phyloP scores from a whole-genome alignment of 768 basidiomycete species.

The Suillus spraguei region DNA sequence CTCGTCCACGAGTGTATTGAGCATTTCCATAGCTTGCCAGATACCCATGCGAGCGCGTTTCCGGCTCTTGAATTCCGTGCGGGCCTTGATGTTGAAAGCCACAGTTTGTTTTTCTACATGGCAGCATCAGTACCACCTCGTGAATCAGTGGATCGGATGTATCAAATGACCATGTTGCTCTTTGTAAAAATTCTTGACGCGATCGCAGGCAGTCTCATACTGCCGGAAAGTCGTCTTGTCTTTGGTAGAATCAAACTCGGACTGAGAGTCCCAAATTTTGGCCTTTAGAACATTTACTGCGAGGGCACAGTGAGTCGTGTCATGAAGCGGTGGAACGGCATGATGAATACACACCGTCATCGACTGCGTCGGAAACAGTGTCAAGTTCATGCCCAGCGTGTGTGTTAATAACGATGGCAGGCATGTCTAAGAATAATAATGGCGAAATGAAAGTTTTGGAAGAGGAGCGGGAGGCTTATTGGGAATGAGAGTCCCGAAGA shows the following conservation, averaged over 20 bases:
- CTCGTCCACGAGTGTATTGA: slow-evolving; percentile 87
- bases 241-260: slow-evolving; percentile 53
- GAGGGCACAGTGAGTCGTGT: neutral
- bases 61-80: slow-evolving; percentile 70
- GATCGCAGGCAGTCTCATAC: slow-evolving; percentile 76
- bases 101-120: slow-evolving; percentile 82
- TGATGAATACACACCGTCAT: slow-evolving; percentile 40
- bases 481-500: neutral
- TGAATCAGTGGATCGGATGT: neutral
- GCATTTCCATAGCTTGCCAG: slow-evolving; percentile 86
- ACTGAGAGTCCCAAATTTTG: slow-evolving; percentile 56
- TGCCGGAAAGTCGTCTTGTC: slow-evolving; percentile 72
- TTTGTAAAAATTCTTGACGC: slow-evolving; percentile 76
- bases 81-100: slow-evolving; percentile 78
- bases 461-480: neutral
- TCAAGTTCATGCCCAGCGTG: slow-evolving; percentile 40
- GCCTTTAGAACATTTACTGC: slow-evolving; percentile 73
- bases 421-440: slow-evolving; percentile 22
- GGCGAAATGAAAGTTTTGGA: neutral
- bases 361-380: slow-evolving; percentile 48
- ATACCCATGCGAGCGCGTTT: slow-evolving; percentile 77
- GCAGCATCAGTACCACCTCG: slow-evolving; percentile 1
- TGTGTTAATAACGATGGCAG: slow-evolving; percentile 22
- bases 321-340: neutral
- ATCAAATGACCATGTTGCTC: slow-evolving; percentile 67